These are phyloP conservation scores for Chalciporus sp. DNA, from an alignment of 1,284 basidiomycete genomes.

Conservation along the genomic window DNA sequence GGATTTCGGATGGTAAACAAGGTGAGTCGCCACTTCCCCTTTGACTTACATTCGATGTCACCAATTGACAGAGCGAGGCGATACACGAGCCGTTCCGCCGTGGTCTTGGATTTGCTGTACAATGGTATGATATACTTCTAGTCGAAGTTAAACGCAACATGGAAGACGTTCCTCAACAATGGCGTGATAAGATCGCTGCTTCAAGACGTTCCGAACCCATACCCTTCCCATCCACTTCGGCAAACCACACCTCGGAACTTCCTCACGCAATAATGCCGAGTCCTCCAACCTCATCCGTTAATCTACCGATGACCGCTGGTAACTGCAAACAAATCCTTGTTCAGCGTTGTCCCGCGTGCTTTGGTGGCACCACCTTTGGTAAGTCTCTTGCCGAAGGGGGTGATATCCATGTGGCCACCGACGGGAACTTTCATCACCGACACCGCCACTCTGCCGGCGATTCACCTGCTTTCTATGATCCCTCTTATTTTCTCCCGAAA, in stretches of 20 bases:
- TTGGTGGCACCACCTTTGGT: background rate
- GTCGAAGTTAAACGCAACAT: no score
- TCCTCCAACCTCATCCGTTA: no score
- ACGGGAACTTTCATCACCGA: no score
- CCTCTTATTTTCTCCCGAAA: conserved; percentile 5
- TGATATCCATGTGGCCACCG: conserved; percentile 1
- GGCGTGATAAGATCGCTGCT: no score
- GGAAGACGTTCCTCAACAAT: no score
- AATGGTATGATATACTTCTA: background rate
- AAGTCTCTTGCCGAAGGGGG: background rate
- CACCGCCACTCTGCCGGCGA: conserved; percentile 4
- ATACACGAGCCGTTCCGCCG: conserved; percentile 1
- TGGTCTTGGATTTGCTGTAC: conserved; percentile 6
- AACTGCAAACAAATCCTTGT: background rate
- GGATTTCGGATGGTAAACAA: conserved; percentile 1
- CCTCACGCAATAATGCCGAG: no score
- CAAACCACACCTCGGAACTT: no score
- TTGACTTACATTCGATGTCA: background rate
- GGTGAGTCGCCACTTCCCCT: background rate
- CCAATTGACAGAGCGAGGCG: background rate
- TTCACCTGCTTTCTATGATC: conserved; percentile 2
- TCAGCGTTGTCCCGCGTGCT: no score
- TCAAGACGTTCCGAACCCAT: no score
- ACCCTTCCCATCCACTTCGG: no score
- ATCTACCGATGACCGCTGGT: background rate